Evolutionary conservation across 495 filamentous ascomycete species (phyloP).

Genomic region (Aspergillus biplanus): DNA sequence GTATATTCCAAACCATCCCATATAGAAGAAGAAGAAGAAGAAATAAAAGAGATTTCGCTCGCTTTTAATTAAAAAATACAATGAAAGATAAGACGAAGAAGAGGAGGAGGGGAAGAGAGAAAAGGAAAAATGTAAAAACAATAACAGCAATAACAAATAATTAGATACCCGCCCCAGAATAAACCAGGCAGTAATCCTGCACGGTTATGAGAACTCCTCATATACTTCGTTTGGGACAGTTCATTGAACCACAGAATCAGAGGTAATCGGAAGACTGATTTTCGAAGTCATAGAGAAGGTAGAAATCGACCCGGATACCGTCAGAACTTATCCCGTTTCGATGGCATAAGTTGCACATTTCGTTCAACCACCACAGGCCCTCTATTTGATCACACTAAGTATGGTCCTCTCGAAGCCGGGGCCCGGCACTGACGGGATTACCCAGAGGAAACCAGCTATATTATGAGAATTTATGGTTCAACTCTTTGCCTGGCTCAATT

Average conservation of each 20-base stretch:
- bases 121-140: too few relatives aligned
- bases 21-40: conserved; percentile 11
- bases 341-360: background rate
- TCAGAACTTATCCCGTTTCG: background rate
- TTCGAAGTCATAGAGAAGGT: background rate
- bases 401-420: background rate
- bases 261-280: background rate
- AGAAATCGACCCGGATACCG: background rate
- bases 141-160: too few relatives aligned
- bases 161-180: too few relatives aligned
- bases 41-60: conserved; percentile 7
- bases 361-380: background rate
- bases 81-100: background rate
- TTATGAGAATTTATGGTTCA: background rate
- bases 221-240: too few relatives aligned
- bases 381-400: background rate
- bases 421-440: background rate
- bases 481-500: background rate
- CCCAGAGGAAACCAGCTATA: background rate
- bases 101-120: background rate
- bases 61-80: background rate
- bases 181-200: too few relatives aligned
- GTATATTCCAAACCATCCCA: background rate
- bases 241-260: too few relatives aligned
- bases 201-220: too few relatives aligned